Conservation (phyloP, 2,329 filamentous ascomycete genomes). For the Calonectria multiphialidica region DNA sequence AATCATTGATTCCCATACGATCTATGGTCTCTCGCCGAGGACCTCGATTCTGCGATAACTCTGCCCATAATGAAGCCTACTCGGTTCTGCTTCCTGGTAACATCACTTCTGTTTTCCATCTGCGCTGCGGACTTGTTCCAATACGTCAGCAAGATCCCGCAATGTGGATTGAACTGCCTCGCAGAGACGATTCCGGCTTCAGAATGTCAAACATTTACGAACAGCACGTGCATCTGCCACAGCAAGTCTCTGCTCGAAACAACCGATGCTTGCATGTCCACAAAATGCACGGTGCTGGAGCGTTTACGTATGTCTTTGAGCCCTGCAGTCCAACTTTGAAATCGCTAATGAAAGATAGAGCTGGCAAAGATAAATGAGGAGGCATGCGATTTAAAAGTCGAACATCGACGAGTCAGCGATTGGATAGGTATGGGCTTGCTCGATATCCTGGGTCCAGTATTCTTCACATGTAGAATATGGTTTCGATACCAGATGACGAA, state of each 20-base stretch:
- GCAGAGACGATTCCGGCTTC: neutral
- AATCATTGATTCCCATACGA: too few species aligned
- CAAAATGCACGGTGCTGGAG: neutral
- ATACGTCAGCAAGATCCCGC: neutral
- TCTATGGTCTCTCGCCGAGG: neutral
- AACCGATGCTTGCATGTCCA: neutral
- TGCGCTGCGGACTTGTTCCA: neutral
- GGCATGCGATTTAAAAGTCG: neutral
- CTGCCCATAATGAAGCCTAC: neutral
- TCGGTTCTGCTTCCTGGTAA: neutral
- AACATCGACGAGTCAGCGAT: neutral
- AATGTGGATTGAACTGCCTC: neutral
- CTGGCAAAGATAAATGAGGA: neutral
- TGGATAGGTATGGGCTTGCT: neutral
- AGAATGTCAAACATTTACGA: neutral
- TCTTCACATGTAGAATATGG: neutral
- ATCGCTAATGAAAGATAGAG: neutral
- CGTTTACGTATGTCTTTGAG: neutral
- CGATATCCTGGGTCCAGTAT: neutral
- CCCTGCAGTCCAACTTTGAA: neutral
- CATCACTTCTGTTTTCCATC: neutral
- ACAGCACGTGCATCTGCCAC: neutral
- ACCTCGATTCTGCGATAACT: neutral
- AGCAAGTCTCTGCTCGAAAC: neutral
- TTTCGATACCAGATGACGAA: neutral